Evolutionary conservation across 2,329 filamentous ascomycete species (phyloP).

Genomic region (Fusarium musae): DNA sequence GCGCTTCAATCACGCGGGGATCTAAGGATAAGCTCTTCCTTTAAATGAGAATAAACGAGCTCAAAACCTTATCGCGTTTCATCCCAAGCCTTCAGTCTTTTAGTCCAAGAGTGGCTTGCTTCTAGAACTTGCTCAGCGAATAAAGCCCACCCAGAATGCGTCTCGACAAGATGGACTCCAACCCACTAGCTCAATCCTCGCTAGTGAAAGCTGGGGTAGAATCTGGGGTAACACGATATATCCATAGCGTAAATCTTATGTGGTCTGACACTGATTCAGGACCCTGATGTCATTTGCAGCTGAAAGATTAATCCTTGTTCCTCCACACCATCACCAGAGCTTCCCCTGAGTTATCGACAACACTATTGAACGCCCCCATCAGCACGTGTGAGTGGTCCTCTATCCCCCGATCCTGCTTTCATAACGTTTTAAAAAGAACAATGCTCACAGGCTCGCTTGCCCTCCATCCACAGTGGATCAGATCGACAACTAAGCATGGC

Average conservation of each 20-base stretch:
- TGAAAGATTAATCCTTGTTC: background rate
- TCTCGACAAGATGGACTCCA: background rate
- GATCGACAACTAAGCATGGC: conserved; percentile 5
- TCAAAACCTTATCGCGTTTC: background rate
- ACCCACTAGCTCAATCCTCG: background rate
- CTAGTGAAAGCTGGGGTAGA: background rate
- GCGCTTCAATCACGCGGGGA: too few species aligned
- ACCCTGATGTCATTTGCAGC: background rate
- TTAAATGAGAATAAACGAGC: background rate
- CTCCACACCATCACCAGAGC: background rate
- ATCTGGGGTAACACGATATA: background rate
- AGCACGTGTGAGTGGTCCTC: background rate
- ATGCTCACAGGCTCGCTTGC: background rate
- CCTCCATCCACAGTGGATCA: background rate
- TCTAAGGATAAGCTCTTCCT: too few species aligned
- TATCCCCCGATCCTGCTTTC: background rate
- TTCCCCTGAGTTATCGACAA: background rate
- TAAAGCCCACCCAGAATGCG: too few species aligned
- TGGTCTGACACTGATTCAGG: background rate
- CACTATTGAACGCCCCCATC: background rate
- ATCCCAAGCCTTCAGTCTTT: background rate
- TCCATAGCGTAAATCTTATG: too few species aligned
- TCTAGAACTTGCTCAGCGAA: background rate
- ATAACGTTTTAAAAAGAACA: background rate
- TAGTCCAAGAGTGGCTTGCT: background rate